Base-by-base conservation (phyloP, 495 filamentous ascomycete genomes). In the Neurospora discreta region DNA sequence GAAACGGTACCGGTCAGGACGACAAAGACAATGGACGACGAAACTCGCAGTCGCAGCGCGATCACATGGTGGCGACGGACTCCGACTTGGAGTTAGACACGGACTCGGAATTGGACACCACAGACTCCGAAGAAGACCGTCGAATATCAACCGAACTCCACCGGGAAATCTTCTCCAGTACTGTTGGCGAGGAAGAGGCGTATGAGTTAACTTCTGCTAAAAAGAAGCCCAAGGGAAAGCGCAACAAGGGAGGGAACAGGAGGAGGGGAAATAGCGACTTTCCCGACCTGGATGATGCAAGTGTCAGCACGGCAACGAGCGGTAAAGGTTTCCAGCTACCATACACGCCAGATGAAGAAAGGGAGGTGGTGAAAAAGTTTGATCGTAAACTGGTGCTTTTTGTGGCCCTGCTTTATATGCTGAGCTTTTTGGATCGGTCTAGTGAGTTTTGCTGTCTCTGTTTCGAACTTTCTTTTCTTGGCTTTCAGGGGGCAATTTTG, bases 371-470 rank as follows among this genome's bases (percentile, higher is more conserved):
- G 60, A 86, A 83, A 76, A 91, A 89, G 75, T 88, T 97, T 74
- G 93, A 97, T 79, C 82, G 86, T 71, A 87, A 84, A 69, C 82
- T 97, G 72, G 92, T 97, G 20, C 78, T 92, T 5, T 96, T 96
- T 78, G 82, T 97, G 68, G 92, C 93, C 3, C 75, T 93, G 40
- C 83, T 97, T 30, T 97, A 97, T 77, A 85, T 95, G 83, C 84
- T 98, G 41, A 89, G 88, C 65, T 95, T 95, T 78, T 78, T 94
- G 70, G 92, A 94, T 78, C 85, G 92, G 74, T 93, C 90, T 4
- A 93, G 90, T 93, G 84, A 70, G 87, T 82, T 38, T 3, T 39
- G 39, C 9, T 39, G 33, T 36, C 11, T 39, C 39, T 39, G 39
- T 42, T 23, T 18, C 13, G 33, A 70, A 70, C 16, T 18, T 40